Conservation (phyloP, 2,329 filamentous ascomycete genomes). For the Curvularia spicifera region DNA sequence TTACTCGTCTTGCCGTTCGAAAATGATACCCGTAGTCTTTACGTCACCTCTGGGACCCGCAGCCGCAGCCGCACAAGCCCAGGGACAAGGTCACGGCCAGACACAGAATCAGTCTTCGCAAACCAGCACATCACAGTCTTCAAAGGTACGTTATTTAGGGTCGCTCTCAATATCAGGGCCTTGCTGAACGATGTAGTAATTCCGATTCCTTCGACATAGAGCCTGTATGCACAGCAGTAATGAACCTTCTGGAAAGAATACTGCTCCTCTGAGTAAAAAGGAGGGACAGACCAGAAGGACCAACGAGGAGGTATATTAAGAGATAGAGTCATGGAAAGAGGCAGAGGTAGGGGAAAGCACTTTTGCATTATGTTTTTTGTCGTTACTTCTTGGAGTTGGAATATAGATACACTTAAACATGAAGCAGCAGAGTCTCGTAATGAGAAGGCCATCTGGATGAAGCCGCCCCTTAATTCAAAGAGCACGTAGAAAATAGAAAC, state of each 20-base stretch:
- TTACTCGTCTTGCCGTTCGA: not conserved
- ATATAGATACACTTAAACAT: not conserved
- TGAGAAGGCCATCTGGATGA: not conserved
- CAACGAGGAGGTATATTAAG: no score
- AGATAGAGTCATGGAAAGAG: not conserved
- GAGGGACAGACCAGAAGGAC: not conserved
- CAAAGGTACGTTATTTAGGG: not conserved
- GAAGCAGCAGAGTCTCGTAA: not conserved
- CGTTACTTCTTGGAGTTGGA: not conserved
- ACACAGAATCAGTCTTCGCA: not conserved
- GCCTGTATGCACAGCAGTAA: not conserved
- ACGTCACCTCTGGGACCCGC: constrained; percentile 1
- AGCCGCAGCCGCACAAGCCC: not conserved
- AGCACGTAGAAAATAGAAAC: no score
- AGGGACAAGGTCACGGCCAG: not conserved
- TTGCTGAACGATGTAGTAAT: not conserved
- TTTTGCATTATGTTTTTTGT: no score
- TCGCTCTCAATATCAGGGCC: not conserved
- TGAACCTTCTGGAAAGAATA: not conserved
- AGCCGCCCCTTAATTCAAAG: no score
- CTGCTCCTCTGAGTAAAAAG: not conserved
- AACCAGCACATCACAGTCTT: not conserved
- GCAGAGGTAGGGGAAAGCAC: no score
- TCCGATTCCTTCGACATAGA: not conserved
- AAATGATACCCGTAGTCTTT: constrained; percentile 3